A percentile compares a stretch with the other conserved stretches of the same genome.
These are phyloP conservation scores for Malbranchea zuffiana DNA, from an alignment of 2,329 filamentous ascomycete genomes.

Conservation along the genomic window DNA sequence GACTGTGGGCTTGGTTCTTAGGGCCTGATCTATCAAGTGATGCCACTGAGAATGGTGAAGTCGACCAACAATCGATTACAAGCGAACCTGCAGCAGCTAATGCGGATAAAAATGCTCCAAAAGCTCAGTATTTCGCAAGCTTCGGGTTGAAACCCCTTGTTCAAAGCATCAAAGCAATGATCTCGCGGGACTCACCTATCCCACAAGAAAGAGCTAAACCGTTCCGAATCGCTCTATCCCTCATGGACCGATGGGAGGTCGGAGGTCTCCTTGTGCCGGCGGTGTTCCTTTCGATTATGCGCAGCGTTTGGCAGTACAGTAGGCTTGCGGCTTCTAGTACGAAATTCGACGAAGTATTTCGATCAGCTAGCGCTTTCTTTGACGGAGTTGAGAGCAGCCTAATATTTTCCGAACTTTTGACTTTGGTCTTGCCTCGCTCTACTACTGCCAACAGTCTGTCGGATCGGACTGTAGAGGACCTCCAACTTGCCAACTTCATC, in stretches of 20 bases:
- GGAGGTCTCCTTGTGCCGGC: conserved; percentile 79
- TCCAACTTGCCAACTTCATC: conserved; percentile 71
- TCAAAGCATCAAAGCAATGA: conserved; percentile 64
- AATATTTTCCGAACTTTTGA: conserved; percentile 75
- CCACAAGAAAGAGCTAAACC: conserved; percentile 66
- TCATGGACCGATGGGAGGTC: conserved; percentile 98
- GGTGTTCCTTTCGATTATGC: conserved; percentile 75
- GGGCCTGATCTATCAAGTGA: conserved; percentile 54
- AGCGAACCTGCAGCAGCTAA: conserved; percentile 21
- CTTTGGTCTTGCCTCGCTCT: conserved; percentile 48
- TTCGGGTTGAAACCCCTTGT: conserved; percentile 66
- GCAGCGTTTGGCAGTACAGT: conserved; percentile 68
- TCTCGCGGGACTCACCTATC: conserved; percentile 45
- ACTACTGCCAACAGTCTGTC: conserved; percentile 25
- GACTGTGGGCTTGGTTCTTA: conserved; percentile 92
- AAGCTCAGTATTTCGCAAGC: conserved; percentile 71
- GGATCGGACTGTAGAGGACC: conserved; percentile 48
- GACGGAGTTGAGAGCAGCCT: conserved; percentile 91
- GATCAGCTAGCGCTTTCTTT: conserved; percentile 91
- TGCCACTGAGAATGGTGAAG: conserved; percentile 26
- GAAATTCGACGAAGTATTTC: conserved; percentile 74
- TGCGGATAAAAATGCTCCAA: conserved; percentile 40
- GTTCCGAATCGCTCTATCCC: conserved; percentile 80
- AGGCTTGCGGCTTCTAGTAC: conserved; percentile 50
- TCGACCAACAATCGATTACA: conserved; percentile 21